Evolutionary conservation across 2,329 filamentous ascomycete species (phyloP).

Genomic region (Geosmithia morbida): DNA sequence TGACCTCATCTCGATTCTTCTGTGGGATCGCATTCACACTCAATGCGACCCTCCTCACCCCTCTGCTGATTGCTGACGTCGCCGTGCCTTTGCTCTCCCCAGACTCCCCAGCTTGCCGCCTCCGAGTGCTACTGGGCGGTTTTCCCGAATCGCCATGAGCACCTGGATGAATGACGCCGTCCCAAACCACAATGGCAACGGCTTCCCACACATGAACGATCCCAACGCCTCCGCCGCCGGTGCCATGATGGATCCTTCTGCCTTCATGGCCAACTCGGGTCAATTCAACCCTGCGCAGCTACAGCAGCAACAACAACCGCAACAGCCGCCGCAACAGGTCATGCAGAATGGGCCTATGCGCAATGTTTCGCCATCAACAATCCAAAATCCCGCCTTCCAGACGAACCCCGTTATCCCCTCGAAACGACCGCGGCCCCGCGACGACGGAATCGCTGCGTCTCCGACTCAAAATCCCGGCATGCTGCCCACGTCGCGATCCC

Average conservation of each 20-base stretch:
- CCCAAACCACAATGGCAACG: conserved; percentile 56
- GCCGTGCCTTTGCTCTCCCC: conserved; percentile 11
- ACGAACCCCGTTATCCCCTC: conserved; percentile 79
- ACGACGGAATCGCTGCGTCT: conserved; percentile 75
- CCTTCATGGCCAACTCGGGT: conserved; percentile 44
- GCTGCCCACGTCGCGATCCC: conserved; percentile 72
- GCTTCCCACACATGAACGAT: conserved; percentile 51
- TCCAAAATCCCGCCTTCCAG: conserved; percentile 66
- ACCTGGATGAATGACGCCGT: conserved; percentile 58
- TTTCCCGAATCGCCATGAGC: conserved; percentile 42
- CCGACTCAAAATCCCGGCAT: conserved; percentile 63
- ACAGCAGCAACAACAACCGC: conserved; percentile 24
- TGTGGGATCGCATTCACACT: conserved; percentile 12
- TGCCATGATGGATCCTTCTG: conserved; percentile 51
- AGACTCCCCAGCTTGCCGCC: conserved; percentile 7
- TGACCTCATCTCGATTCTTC: conserved; percentile 28
- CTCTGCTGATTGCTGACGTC: conserved; percentile 29
- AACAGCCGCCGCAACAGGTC: conserved; percentile 34
- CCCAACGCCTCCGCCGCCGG: conserved; percentile 33
- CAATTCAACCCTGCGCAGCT: conserved; percentile 49
- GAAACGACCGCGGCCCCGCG: conserved; percentile 67
- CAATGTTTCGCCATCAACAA: conserved; percentile 61
- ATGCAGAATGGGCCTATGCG: conserved; percentile 78
- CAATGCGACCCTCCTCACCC: conserved; percentile 24
- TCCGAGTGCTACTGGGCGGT: conserved; percentile 1